Base-by-base conservation (phyloP, 2,329 filamentous ascomycete genomes). In the Alternaria sp. region DNA sequence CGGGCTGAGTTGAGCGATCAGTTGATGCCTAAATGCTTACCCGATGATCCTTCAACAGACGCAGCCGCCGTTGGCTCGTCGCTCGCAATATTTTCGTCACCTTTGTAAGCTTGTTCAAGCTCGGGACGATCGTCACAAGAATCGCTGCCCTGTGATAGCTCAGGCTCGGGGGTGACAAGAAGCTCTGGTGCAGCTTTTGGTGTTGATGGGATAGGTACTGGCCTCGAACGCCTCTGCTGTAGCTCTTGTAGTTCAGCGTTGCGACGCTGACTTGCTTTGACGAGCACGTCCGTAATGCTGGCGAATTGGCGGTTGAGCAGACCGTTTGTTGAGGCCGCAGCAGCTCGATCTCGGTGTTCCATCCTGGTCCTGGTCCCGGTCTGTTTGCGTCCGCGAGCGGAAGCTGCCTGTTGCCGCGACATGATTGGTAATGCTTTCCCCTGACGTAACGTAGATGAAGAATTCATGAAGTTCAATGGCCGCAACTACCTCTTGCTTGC, bases 241-340 rank as follows among this genome's bases (percentile, higher is more conserved):
- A 43, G 52, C 40, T 43, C 26, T 40, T 45, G 47, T 10, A 65
- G 17, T n/a, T 67, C 61, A 12, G 52, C 40, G 17, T 72, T 61
- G 12, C 65, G 65, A n/a, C 65, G 64, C 40, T 61, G 62, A 3
- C 67, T 68, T 7, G 65, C 68, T 52, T 59, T 61, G 19, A 59
- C 26, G 4, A 74, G 58, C 6, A 62, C 68, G 13, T 71, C 59
- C 1, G 64, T 59, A 28, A 74, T 74, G 52, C 30, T 68, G 8
- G 64, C 66, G 9, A 74, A 47, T 12, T 74, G 72, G 13, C 55
- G 66, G 28, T 40, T 54, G 11, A 69, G 59, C 4, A 72, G 26
- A 13, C 47, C 50, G 7, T 50, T 67, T 15, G 49, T 59, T n/a
- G 54, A 30, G 32, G 28, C 44, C 1, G 64, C 47, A 13, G 44